Conservation (phyloP, 169 alveolate genomes). For the Plasmodium gaboni region DNA sequence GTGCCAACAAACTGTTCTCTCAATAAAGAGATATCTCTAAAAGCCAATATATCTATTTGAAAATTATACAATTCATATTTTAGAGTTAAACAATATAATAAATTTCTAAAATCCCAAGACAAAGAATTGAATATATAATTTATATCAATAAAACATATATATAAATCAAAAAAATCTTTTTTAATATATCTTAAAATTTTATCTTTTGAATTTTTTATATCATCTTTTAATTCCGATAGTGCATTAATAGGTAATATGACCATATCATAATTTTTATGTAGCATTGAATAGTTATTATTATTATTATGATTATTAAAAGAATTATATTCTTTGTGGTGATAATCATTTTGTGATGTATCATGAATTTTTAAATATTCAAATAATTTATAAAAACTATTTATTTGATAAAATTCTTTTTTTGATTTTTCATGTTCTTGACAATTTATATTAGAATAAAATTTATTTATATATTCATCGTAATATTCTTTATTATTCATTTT, state of each 20-base stretch:
- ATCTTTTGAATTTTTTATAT: slow-evolving; percentile 41
- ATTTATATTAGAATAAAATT: not conserved
- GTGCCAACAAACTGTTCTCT: slow-evolving; percentile 2
- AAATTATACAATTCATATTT: slow-evolving; percentile 62
- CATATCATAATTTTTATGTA: slow-evolving; percentile 10
- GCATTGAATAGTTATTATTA: not conserved
- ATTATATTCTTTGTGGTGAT: not conserved
- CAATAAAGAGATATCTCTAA: slow-evolving; percentile 40
- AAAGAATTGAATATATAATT: slow-evolving; percentile 17
- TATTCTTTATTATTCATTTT: not conserved
- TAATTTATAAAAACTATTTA: slow-evolving; percentile 11
- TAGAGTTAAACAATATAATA: slow-evolving; percentile 34
- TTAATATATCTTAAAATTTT: slow-evolving; percentile 38
- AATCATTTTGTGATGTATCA: not conserved
- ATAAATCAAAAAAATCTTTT: slow-evolving; percentile 30
- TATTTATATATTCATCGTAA: not conserved
- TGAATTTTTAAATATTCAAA: slow-evolving; percentile 2
- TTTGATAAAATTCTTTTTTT: slow-evolving; percentile 4
- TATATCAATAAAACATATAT: slow-evolving; percentile 62
- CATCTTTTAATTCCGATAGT: slow-evolving; percentile 55
- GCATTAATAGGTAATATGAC: slow-evolving; percentile 44
- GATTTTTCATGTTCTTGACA: not conserved
- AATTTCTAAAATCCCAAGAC: slow-evolving; percentile 64
- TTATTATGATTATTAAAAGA: not conserved
- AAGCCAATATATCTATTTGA: slow-evolving; percentile 30